Evolutionary conservation across 345 rosid genomes (phyloP), one percentile per base, ranked within the genome.

Genomic region (Hypericum perforatum): DNA sequence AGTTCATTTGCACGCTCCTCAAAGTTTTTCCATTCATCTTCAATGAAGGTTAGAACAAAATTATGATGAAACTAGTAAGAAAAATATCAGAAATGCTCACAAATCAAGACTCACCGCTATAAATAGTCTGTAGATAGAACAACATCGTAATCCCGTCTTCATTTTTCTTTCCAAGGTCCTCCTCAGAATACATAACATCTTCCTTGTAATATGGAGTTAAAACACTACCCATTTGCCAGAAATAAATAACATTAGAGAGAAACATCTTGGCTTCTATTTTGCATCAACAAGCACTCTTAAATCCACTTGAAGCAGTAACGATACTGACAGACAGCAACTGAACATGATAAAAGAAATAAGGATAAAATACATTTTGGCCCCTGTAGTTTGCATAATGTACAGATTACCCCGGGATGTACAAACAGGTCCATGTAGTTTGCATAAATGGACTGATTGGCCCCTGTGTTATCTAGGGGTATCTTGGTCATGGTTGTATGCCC

Each of bases 11-110:
- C 63, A 38, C 98, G 96, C 49, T 76, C 82, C 11, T 36, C 41
- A 64, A 75, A 88, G 65, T 88, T 84, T 61, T 60, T 58, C 98
- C 98, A 92, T 45, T 92, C 98, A 78, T 92, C 98, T 92, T 58
- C 53, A 60, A 62, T 55, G 66, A 49, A 62, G 55, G 44, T 38
- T 59, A 39, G 37, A 14, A 37, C 58, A 32, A 72, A 66, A 29
- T 53, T 47, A 11, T 11, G 49, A 62, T 7, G 7, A 38, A 43
- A 49, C 39, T 45, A 16, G 6, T n/a, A 44, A 42, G 38, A 55
- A 52, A 58, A 49, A 58, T 58, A 22, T 52, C 45, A 49, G 43
- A 15, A 47, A 41, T 36, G 43, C 43, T 59, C 45, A 7, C 11
- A 22, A 57, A 55, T 51, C 39, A 12, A 68, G 61, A 60, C 74